Evolutionary conservation across 2,329 filamentous ascomycete species (phyloP).

Genomic region (Thelonectria discophora): DNA sequence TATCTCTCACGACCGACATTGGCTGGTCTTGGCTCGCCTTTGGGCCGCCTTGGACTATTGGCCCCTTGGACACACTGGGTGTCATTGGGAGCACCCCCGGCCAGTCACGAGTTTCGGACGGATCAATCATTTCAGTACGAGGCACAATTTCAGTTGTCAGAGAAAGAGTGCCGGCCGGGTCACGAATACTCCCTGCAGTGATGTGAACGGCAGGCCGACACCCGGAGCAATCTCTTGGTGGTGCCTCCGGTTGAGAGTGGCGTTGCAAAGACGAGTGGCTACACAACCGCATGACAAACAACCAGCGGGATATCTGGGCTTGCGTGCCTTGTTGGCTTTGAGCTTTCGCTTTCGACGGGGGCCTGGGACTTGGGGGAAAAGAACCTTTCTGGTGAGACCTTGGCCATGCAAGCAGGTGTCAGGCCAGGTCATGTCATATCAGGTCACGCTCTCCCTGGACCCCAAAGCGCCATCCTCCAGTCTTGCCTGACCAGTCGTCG

Average conservation of each 20-base stretch:
- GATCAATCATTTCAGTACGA: constrained; percentile 4
- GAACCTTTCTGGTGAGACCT: constrained; percentile 10
- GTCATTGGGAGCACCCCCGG: constrained; percentile 16
- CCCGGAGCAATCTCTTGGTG: neutral
- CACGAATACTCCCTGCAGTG: neutral
- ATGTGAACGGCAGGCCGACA: neutral
- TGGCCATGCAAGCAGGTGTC: constrained; percentile 35
- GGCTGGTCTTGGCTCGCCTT: constrained; percentile 13
- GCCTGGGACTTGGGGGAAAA: constrained; percentile 14
- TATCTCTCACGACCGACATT: constrained; percentile 17
- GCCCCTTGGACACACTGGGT: constrained; percentile 7
- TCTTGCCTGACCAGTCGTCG: constrained; percentile 33
- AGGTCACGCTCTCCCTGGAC: constrained; percentile 39
- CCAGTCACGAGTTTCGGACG: constrained; percentile 6
- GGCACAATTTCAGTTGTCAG: constrained; percentile 16
- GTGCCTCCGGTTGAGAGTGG: neutral
- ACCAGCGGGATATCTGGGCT: constrained; percentile 13
- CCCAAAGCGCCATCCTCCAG: constrained; percentile 35
- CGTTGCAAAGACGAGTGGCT: neutral
- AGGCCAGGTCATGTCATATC: constrained; percentile 43
- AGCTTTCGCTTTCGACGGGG: neutral
- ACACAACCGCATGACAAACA: constrained; percentile 3
- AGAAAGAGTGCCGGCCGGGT: constrained; percentile 9
- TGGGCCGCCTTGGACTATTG: constrained; percentile 23
- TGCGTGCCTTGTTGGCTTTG: neutral